Evolutionary conservation across 352 stramenopile species (phyloP), one percentile per base, ranked within the genome.

Genomic region (Phytophthora quininea): DNA sequence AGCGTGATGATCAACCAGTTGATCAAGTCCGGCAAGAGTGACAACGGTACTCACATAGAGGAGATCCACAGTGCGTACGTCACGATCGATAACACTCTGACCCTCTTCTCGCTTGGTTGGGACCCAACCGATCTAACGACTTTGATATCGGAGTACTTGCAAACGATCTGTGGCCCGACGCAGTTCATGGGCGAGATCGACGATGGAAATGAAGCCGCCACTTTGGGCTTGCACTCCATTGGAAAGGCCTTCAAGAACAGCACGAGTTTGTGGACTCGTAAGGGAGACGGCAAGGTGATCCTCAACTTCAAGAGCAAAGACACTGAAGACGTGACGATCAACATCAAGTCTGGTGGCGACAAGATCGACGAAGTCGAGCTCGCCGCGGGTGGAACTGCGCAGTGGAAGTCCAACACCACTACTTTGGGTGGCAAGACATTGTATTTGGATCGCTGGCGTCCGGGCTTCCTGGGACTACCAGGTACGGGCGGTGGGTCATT

Each of bases 381-480:
- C 14, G 64, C 71, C n/a, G 67, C 65, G 32, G 78, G 78, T 8
- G n/a, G 32, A 11, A 80, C 61, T 4, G 76, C 58, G 27, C 38
- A 67, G 29, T 87, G 78, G 78, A 77, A 29, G 8, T 74, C 72
- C 35, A 74, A 46, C 10, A 63, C 81, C 12, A 59, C 61, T 7
- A 58, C 56, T 1, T 71, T 87, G 24, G 60, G 75, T 50, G 75
- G 81, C 54, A 92, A 90, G 71, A 92, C 84, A 8, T 12, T 90
- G 54, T 92, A 89, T 64, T 31, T 90, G 50, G 81, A 89, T 60
- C 84, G 81, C 37, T 90, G 79, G 77, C 81, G 81, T 29, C 73
- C 77, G 2, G 79, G 79, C 31, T 67, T 88, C 47, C 61, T 88
- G 6, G 77, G 81, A 35, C 62, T 92, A 12, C 79, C 82, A n/a